These are phyloP conservation scores for Geotrichum fermentans DNA, from an alignment of 1,139 yeast species.

Conservation along the genomic window DNA sequence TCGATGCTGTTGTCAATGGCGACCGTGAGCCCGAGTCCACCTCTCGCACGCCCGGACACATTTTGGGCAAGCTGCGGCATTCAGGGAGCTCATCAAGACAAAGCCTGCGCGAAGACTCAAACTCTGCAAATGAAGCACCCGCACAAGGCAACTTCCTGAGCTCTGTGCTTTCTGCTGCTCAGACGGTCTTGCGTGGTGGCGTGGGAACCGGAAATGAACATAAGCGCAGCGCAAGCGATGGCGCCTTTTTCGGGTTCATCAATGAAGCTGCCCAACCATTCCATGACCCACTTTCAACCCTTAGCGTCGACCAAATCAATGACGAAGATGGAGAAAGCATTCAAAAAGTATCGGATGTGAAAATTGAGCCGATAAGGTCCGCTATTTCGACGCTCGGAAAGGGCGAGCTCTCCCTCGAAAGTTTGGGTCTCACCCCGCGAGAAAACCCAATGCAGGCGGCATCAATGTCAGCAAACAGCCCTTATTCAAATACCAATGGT, in stretches of 20 bases:
- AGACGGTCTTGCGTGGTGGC: conserved; percentile 27
- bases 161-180: conserved; percentile 34
- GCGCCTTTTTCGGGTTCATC: conserved; percentile 22
- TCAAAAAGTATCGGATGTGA: conserved; percentile 36
- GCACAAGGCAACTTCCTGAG: conserved; percentile 24
- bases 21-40: not conserved
- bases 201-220: conserved; percentile 15
- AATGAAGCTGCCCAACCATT: conserved; percentile 19
- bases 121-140: not conserved
- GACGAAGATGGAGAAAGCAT: conserved; percentile 7
- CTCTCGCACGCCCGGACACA: not conserved
- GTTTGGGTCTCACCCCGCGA: conserved; percentile 42
- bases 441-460: conserved; percentile 25
- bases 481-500: conserved; percentile 16
- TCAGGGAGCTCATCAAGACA: not conserved
- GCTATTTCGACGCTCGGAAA: conserved; percentile 61
- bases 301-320: conserved; percentile 18
- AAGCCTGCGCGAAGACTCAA: not conserved
- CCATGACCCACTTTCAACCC: conserved; percentile 2
- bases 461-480: not conserved
- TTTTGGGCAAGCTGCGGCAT: conserved; percentile 1
- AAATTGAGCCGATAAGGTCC: conserved; percentile 53
- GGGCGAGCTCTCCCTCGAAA: conserved; percentile 63
- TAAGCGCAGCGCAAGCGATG: conserved; percentile 21
- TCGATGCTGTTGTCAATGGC: not conserved